phyloP scores from a whole-genome alignment of 495 filamentous ascomycete species.

The Penicillium lagena region DNA sequence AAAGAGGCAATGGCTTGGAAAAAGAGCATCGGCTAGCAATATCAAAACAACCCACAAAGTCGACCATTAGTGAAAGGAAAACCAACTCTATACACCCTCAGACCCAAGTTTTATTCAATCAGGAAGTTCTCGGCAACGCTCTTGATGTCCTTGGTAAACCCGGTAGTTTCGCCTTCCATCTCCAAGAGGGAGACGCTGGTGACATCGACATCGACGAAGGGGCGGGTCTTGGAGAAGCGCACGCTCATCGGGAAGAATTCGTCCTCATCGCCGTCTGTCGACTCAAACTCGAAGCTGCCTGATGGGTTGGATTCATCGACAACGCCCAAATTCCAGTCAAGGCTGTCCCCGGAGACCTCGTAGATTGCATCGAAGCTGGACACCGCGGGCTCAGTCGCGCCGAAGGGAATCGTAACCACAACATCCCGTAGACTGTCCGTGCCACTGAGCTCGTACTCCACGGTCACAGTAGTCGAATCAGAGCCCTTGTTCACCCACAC shows the following conservation, averaged over 20 bases:
- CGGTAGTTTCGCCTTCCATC: conserved; percentile 67
- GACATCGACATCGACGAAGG: conserved; percentile 88
- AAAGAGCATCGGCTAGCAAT: conserved; percentile 12
- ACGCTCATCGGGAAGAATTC: conserved; percentile 98
- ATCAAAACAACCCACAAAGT: conserved; percentile 2
- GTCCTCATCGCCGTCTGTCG: conserved; percentile 70
- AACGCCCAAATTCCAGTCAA: conserved; percentile 86
- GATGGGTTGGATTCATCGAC: conserved; percentile 74
- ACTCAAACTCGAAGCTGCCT: conserved; percentile 91
- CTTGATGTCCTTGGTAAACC: conserved; percentile 85
- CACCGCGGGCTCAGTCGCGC: conserved; percentile 74
- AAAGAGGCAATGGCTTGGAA: conserved; percentile 15
- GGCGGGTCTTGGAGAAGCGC: conserved; percentile 76
- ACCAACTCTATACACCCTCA: conserved; percentile 29
- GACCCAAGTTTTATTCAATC: conserved; percentile 55
- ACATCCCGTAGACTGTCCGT: conserved; percentile 74
- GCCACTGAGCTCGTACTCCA: conserved; percentile 89
- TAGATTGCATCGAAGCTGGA: conserved; percentile 90
- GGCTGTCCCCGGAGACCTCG: conserved; percentile 84
- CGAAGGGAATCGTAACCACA: conserved; percentile 77
- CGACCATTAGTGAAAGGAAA: conserved; percentile 24
- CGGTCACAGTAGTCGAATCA: conserved; percentile 74
- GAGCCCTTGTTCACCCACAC: conserved; percentile 91
- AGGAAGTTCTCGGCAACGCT: conserved; percentile 75
- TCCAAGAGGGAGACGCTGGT: conserved; percentile 66